These are phyloP conservation scores for Serendipita sp. DNA, from an alignment of 768 basidiomycete species.

Conservation along the genomic window DNA sequence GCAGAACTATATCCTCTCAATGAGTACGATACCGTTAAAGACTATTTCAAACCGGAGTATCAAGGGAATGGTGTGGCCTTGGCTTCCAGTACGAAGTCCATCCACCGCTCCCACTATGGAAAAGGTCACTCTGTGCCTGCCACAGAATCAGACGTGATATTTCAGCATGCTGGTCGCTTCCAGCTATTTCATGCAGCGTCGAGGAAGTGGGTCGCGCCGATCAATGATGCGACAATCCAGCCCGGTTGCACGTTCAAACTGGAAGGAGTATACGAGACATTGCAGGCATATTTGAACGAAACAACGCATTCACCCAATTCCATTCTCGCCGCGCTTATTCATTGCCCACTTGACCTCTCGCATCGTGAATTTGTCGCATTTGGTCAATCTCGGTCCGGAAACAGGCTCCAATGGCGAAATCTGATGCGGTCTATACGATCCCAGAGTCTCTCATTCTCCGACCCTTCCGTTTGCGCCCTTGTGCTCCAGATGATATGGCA, in stretches of 20 bases:
- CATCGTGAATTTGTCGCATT: slow-evolving; percentile 33
- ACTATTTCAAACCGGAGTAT: background rate
- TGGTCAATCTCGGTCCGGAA: slow-evolving; percentile 29
- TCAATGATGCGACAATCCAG: slow-evolving; percentile 11
- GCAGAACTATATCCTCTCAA: slow-evolving; percentile 3
- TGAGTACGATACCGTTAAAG: slow-evolving; percentile 10
- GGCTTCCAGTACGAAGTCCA: slow-evolving; percentile 23
- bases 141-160: slow-evolving; percentile 11
- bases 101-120: slow-evolving; percentile 21
- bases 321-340: slow-evolving; percentile 24
- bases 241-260: slow-evolving; percentile 20
- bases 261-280: slow-evolving; percentile 18
- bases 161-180: slow-evolving; percentile 20
- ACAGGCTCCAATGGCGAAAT: slow-evolving; percentile 34
- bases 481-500: slow-evolving; percentile 31
- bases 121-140: slow-evolving; percentile 12
- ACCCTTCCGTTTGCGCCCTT: slow-evolving; percentile 26
- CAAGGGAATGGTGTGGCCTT: slow-evolving; percentile 18
- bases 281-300: slow-evolving; percentile 24
- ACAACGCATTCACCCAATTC: slow-evolving; percentile 26
- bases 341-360: slow-evolving; percentile 25
- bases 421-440: slow-evolving; percentile 28
- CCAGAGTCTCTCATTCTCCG: slow-evolving; percentile 24
- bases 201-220: slow-evolving; percentile 11
- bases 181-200: slow-evolving; percentile 18